A percentile compares a stretch with the other conserved stretches of the same genome.
Conservation (phyloP, 2,329 filamentous ascomycete genomes). For the Claviceps humidiphila region DNA sequence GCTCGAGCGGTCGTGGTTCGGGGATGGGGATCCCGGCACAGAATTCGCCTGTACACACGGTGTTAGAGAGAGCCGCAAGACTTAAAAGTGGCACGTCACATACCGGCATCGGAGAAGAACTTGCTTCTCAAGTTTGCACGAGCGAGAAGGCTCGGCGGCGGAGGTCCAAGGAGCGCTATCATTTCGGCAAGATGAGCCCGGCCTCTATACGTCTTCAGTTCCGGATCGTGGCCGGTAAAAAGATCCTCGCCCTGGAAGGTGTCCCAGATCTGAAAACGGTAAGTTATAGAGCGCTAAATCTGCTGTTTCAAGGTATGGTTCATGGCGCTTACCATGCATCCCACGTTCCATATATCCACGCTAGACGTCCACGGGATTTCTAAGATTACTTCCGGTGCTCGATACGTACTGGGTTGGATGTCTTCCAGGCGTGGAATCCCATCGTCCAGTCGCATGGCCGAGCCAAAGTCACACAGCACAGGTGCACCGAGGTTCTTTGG, state of each 20-base stretch:
- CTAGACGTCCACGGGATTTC: constrained; percentile 29
- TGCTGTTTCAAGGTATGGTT: not conserved
- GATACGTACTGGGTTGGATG: constrained; percentile 27
- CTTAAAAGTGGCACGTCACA: not conserved
- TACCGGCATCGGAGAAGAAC: constrained; percentile 27
- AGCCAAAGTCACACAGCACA: constrained; percentile 37
- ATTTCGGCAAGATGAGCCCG: constrained; percentile 36
- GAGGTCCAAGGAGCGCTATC: constrained; percentile 14
- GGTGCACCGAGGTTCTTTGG: constrained; percentile 19
- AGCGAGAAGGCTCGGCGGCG: constrained; percentile 22
- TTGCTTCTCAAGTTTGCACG: constrained; percentile 17
- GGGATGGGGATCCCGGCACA: too few species aligned
- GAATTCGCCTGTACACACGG: too few species aligned
- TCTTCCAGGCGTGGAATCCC: constrained; percentile 18
- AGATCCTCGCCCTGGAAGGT: constrained; percentile 29
- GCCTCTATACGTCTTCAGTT: constrained; percentile 25
- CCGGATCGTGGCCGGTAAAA: constrained; percentile 30
- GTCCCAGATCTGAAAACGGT: constrained; percentile 29
- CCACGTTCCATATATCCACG: constrained; percentile 39
- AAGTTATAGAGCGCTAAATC: not conserved
- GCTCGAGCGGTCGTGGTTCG: too few species aligned
- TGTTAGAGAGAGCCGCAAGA: too few species aligned
- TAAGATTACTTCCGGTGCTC: constrained; percentile 34
- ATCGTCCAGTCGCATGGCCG: constrained; percentile 23
- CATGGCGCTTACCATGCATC: constrained; percentile 28